Base-by-base conservation (phyloP, 192 early-diverging fungal genomes). In the Chytriomyces sp. region DNA sequence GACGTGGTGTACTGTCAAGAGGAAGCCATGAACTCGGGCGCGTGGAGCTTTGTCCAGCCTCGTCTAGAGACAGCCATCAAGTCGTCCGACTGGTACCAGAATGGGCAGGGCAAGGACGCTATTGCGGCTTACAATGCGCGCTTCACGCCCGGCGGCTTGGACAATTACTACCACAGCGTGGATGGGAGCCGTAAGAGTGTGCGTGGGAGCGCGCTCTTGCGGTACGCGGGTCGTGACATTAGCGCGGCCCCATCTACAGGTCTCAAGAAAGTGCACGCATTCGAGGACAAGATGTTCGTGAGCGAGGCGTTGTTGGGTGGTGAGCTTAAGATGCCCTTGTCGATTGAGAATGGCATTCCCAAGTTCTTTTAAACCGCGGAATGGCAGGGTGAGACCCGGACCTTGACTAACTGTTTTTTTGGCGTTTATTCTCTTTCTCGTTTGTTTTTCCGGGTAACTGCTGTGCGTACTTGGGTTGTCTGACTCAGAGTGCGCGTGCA, bases 1-100 rank as follows among this genome's bases (percentile, higher is more conserved):
- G 91, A 95, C 76, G 84, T 96, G 77, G 88, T 96, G 28, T 99
- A 93, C 92, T 89, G 85, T 39, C 96, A 99, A 82, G 96, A 99
- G 82, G 96, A 99, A 81, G 90, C 93, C 10, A 83, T 94, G 75
- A 99, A 99, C 84, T 89, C 90, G 85, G 95, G 96, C 73, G 88
- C 90, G 37, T 99, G 94, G 94, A 76, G 82, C 5, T 93, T 93
- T 77, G 91, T 97, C 33, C 88, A 88, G 64, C 94, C 94, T 17
- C 86, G 96, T 34, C 85, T 99, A 72, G 84, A 88, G 73, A 96
- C 95, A 25, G 83, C 91, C 38, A 78, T 94, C 49, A 85, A 87
- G 67, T 72, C 93, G 67, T 91, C 94, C 40, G 72, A 88, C 64
- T 86, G 85, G 85, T 84, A 70, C 75, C 78, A 80, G 78, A 87